Evolutionary conservation across 177 flowering plant species (phyloP).

Genomic region (Vitis hybrid): DNA sequence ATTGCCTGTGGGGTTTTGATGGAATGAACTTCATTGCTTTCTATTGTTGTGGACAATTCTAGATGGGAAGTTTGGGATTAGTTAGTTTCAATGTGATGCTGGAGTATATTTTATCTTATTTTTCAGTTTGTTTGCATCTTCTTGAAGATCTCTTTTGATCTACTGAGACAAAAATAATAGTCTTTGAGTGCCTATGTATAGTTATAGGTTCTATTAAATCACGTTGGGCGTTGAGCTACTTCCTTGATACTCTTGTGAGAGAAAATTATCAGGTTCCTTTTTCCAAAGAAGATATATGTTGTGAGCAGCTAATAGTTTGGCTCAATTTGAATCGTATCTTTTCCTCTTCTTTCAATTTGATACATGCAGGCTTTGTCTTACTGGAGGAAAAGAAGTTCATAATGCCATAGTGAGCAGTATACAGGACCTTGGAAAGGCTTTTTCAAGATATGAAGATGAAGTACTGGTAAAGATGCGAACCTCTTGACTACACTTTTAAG

Average conservation of each 20-base stretch:
- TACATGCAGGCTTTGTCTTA: slow-evolving; percentile 64
- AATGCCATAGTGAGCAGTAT: slow-evolving; percentile 73
- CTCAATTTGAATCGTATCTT: neutral
- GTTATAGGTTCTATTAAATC: no score
- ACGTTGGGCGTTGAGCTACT: neutral
- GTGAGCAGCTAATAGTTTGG: neutral
- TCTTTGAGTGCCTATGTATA: no score
- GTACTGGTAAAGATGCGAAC: slow-evolving; percentile 57
- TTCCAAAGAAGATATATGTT: no score
- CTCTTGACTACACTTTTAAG: no score
- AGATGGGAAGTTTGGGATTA: neutral
- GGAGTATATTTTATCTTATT: no score
- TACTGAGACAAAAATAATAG: no score
- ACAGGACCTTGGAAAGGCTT: slow-evolving; percentile 77
- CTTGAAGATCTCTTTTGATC: no score
- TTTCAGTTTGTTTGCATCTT: no score
- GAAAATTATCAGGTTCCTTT: neutral
- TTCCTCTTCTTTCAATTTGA: neutral
- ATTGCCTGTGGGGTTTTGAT: neutral
- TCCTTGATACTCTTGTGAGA: neutral
- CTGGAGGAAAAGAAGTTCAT: slow-evolving; percentile 88
- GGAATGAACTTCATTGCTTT: neutral
- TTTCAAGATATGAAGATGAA: slow-evolving; percentile 81
- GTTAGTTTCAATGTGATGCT: neutral
- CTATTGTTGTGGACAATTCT: neutral